Evolutionary conservation across 441 rosid genomes (phyloP).

Genomic region (Arabidopsis lyrata): DNA sequence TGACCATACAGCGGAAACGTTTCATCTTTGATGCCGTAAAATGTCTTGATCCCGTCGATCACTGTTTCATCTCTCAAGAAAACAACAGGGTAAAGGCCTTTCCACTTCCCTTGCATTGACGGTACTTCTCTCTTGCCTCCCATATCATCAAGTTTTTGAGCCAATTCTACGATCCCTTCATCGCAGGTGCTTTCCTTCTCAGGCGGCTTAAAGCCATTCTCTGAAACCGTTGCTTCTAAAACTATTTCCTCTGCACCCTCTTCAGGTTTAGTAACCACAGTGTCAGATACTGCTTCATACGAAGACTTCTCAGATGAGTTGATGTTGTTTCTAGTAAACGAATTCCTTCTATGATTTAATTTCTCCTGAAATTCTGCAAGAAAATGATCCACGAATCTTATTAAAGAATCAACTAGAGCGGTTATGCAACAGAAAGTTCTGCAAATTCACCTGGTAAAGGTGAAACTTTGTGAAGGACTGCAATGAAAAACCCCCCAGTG

Average conservation of each 20-base stretch:
- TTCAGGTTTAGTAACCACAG: constrained; percentile 48
- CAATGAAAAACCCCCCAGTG: constrained; percentile 95
- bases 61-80: constrained; percentile 83
- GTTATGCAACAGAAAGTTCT: neutral
- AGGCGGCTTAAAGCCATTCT: constrained; percentile 46
- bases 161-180: constrained; percentile 47
- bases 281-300: constrained; percentile 45
- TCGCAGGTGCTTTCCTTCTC: constrained; percentile 40
- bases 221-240: constrained; percentile 51
- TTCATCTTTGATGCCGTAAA: constrained; percentile 74
- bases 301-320: constrained; percentile 44
- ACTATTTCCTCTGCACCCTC: constrained; percentile 48
- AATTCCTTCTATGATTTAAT: constrained; percentile 39
- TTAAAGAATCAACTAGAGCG: neutral
- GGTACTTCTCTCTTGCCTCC: constrained; percentile 71
- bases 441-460: constrained; percentile 66
- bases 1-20: constrained; percentile 76
- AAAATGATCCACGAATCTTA: neutral
- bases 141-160: constrained; percentile 41
- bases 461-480: constrained; percentile 80
- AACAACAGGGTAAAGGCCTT: constrained; percentile 88
- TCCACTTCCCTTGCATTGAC: constrained; percentile 83
- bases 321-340: constrained; percentile 41
- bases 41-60: constrained; percentile 73
- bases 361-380: constrained; percentile 53